Base-by-base conservation (phyloP, 164 flowering plant species). In the Sedum album region DNA sequence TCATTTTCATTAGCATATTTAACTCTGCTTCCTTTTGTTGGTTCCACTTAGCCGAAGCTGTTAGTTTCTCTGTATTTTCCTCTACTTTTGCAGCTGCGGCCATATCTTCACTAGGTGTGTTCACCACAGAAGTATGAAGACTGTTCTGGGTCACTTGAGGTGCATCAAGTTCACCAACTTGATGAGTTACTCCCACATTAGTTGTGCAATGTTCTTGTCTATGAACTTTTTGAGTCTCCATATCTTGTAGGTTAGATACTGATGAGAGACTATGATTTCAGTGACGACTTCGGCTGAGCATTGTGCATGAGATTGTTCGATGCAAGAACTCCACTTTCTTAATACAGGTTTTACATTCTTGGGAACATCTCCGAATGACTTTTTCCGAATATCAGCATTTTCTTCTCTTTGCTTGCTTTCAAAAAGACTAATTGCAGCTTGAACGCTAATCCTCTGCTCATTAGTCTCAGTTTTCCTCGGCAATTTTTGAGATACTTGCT, bases 241-340 rank as follows among this genome's bases (percentile, higher is more conserved):
- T 68, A 75, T 74, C 75, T 60, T 73, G 67, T 23, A 65, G 60
- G 71, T 63, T 25, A 31, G 48, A 57, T 35, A 69, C 68, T 68
- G 23, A 20, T 21, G 41, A 21, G 41, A 39, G 36, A 9, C 44
- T 66, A 55, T 53, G 62, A 66, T 73, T 79, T 80, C 85, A 68
- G 74, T 60, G 68, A 68, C 67, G 79, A 60, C 66, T 63, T 83
- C 86, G 55, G 69, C 36, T 57, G 68, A 70, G 70, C 74, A 48
- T 53, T 71, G 83, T 17, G 73, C 39, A 60, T 88, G 77, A 48
- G 82, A 69, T 66, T 86, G 93, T 18, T 86, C 85, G 76, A 79
- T 72, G 69, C 93, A 89, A 9, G 89, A 70, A 82, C 93, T 93
- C 98, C 98, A 93, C 81, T 95, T 86, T 79, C 95, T 84, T 78